Conservation (phyloP, 768 basidiomycete species). For the Clathrus columnatus region DNA sequence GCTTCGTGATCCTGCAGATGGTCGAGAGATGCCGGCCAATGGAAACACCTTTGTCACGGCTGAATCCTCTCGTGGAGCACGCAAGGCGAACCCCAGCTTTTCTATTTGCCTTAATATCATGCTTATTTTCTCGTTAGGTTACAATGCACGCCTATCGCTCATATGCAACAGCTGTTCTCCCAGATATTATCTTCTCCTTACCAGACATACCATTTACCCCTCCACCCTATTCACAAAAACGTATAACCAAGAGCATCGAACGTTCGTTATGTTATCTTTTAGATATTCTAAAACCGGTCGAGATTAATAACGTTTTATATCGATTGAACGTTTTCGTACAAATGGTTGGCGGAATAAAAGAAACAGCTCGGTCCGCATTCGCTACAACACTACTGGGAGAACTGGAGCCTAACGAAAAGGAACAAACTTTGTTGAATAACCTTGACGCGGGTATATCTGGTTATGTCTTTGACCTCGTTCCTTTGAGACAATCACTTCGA, state of each 20-base stretch:
- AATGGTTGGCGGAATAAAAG: constrained; percentile 53
- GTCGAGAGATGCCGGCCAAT: constrained; percentile 64
- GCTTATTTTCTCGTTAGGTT: constrained; percentile 31
- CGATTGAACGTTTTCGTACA: constrained; percentile 52
- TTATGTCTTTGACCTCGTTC: constrained; percentile 61
- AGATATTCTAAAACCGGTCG: constrained; percentile 34
- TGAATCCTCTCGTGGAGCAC: constrained; percentile 57
- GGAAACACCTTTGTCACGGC: constrained; percentile 48
- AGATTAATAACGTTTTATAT: constrained; percentile 11
- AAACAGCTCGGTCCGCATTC: constrained; percentile 56
- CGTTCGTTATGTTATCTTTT: constrained; percentile 58
- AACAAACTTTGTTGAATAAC: constrained; percentile 35
- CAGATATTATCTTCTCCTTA: constrained; percentile 66
- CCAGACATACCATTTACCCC: constrained; percentile 59
- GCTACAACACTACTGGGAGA: constrained; percentile 46
- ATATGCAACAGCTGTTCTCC: constrained; percentile 44
- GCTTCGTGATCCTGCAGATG: constrained; percentile 57
- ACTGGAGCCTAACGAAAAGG: constrained; percentile 47
- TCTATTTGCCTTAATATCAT: background rate
- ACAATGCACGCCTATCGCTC: constrained; percentile 45
- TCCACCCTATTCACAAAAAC: constrained; percentile 67
- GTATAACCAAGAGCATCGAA: constrained; percentile 67
- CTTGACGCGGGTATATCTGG: constrained; percentile 66
- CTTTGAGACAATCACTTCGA: constrained; percentile 30
- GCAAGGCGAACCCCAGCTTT: constrained; percentile 40